Evolutionary conservation across 257 asterid genomes (phyloP), one percentile per base, ranked within the genome.

Genomic region (Echium plantagineum): DNA sequence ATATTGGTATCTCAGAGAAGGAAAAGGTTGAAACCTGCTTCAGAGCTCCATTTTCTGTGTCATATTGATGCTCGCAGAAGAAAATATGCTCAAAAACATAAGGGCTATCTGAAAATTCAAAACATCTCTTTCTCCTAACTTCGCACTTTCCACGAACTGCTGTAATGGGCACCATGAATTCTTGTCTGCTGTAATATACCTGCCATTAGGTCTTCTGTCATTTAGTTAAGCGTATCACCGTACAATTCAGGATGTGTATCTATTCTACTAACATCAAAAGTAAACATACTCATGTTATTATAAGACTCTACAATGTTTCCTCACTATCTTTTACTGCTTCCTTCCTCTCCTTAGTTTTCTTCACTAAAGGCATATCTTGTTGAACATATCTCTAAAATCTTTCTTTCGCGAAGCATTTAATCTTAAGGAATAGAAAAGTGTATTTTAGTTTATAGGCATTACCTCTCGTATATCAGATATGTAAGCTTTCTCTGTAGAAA

Each of bases 391-490:
- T 53, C 22, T 21, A 9, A n/a, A 19, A 19, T 8, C 22, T 19
- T 15, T 53, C 24, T 53, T 18, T 24, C 3, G 26, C 26, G 0
- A n/a, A 53, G 57, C 19, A 10, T 21, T 53, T 19, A 10, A n/a
- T 18, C 22, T 7, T 19, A 19, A 9, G 19, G 22, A 9, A 53
- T 9, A 53, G 28, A 21, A 3, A 19, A 22, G 20, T 26, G 38
- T 13, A 42, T 42, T 42, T 42, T 42, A 10, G 12, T 42, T 10
- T 22, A 12, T 22, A 56, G 31, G 9, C 22, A 9, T 46, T 63
- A 69, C 74, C 74, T 63, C 74, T 32, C 66, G 65, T 17, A 69
- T 63, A 58, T 69, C 69, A 31, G 69, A 69, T 38, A 21, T 51
- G 66, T 69, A 59, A 20, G 69, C 69, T 58, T 63, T 63, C 62